Conservation (phyloP, 2,329 filamentous ascomycete genomes). For the Cadophora gregata region DNA sequence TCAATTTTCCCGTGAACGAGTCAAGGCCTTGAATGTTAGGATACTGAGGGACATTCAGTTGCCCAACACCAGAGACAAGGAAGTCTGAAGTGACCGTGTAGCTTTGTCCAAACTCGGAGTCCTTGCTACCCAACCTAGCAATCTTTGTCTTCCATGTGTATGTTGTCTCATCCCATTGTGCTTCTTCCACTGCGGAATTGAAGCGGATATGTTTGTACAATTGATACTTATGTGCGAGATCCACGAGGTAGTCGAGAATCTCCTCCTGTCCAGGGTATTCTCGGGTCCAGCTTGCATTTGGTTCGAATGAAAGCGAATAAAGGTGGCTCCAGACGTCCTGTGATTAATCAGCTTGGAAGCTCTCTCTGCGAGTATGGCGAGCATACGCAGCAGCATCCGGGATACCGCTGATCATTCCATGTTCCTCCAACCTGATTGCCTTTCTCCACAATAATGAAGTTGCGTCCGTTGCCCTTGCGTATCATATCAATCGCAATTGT, state of each 20-base stretch:
- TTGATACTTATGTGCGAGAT: constrained; percentile 58
- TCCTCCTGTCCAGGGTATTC: constrained; percentile 66
- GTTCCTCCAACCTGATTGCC: constrained; percentile 52
- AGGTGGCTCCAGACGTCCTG: constrained; percentile 55
- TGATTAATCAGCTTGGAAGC: neutral
- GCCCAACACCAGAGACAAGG: constrained; percentile 62
- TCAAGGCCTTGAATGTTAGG: constrained; percentile 53
- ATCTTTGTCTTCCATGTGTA: constrained; percentile 58
- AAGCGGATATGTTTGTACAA: constrained; percentile 64
- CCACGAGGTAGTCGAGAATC: constrained; percentile 59
- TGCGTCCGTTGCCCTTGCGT: constrained; percentile 53
- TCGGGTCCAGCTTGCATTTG: constrained; percentile 62
- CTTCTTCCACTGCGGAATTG: constrained; percentile 58
- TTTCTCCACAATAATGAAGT: constrained; percentile 49
- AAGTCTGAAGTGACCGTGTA: constrained; percentile 63
- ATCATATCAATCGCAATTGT: constrained; percentile 50
- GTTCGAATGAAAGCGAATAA: constrained; percentile 64
- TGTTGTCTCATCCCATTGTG: constrained; percentile 59
- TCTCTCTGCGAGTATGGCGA: neutral
- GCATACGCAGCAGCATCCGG: constrained; percentile 60
- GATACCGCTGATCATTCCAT: constrained; percentile 62
- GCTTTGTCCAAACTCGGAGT: constrained; percentile 56
- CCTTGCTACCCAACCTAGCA: constrained; percentile 56
- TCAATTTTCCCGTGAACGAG: constrained; percentile 52
- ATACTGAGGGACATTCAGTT: constrained; percentile 62